Evolutionary conservation across 768 basidiomycete species (phyloP), one percentile per base, ranked within the genome.

Genomic region (Fibroporia radiculosa): DNA sequence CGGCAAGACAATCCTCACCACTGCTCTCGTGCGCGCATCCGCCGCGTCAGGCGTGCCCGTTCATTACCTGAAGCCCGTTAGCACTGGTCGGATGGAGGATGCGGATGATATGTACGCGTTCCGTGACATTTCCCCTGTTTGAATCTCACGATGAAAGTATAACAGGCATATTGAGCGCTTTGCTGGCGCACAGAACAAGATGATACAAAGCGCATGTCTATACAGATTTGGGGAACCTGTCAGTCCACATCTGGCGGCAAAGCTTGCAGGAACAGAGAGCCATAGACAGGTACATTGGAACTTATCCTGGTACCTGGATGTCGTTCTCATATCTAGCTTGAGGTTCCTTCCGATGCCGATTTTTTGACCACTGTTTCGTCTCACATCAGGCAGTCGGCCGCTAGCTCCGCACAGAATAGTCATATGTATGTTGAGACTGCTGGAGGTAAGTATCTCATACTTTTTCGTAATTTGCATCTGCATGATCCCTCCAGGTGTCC

Each of bases 371-470:
- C 84, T 2, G 68, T 95, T 22, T 72, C 81, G 2, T 64, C 66
- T 28, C 74, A 85, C 52, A 76, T 89, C n/a, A 69, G 71, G 26
- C 49, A 62, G 20, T 77, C 77, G 55, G 80, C 82, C 1, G 51
- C 58, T 3, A 50, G 48, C 1, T 40, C 55, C 18, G 52, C 45
- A 2, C 54, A 55, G 8, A 55, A 53, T 11, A 69, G 73, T 2
- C 77, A 84, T 55, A 74, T 93, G 71, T 97, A 84, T 56, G 66
- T 97, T 36, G 95, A 98, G 64, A 93, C 95, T 7, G 95, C 93
- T 12, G 95, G 95, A 77, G 95, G 93, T 91, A 63, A 71, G 78
- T 54, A n/a, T 47, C 19, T 22, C 8, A 42, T 28, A 31, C 25
- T 7, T 14, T 33, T 5, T 8, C 19, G 4, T 44, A 22, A 24